These are phyloP conservation scores for Didymella segeticola DNA, from an alignment of 2,329 filamentous ascomycete species.

Conservation along the genomic window DNA sequence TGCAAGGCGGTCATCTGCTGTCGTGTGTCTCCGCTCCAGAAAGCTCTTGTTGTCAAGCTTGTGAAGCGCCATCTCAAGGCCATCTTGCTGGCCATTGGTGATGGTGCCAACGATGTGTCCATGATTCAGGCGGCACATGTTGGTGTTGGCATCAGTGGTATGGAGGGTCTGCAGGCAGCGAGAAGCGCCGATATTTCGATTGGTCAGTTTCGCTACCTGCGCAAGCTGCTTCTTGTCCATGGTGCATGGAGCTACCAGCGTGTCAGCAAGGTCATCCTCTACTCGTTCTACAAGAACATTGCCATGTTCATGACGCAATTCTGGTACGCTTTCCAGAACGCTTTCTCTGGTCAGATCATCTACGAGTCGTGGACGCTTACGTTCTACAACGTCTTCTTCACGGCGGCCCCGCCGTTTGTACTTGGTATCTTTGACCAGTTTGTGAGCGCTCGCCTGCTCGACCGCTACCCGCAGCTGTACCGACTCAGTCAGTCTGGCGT, in stretches of 20 bases:
- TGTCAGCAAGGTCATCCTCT: constrained; percentile 94
- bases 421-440: constrained; percentile 98
- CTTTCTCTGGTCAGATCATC: constrained; percentile 96
- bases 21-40: constrained; percentile 95
- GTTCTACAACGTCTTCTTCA: constrained; percentile 99
- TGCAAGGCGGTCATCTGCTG: constrained; percentile 99
- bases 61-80: constrained; percentile 94
- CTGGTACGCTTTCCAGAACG: constrained; percentile 98
- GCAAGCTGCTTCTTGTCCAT: constrained; percentile 92
- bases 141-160: constrained; percentile 94
- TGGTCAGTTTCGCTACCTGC: constrained; percentile 91
- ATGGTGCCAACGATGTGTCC: constrained; percentile 98
- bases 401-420: constrained; percentile 88
- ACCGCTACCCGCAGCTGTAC: constrained; percentile 96
- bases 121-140: constrained; percentile 99
- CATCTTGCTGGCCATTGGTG: constrained; percentile 92
- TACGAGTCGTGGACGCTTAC: constrained; percentile 99
- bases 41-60: constrained; percentile 95
- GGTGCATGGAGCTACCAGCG: constrained; percentile 98
- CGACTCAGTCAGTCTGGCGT: constrained; percentile 88
- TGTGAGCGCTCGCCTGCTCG: constrained; percentile 89
- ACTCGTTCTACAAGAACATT: constrained; percentile 99
- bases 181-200: constrained; percentile 95
- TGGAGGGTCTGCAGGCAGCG: constrained; percentile 95
- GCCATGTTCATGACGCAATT: constrained; percentile 99